Base-by-base conservation (phyloP, 2,329 filamentous ascomycete genomes). In the Nigrospora sphaerica region DNA sequence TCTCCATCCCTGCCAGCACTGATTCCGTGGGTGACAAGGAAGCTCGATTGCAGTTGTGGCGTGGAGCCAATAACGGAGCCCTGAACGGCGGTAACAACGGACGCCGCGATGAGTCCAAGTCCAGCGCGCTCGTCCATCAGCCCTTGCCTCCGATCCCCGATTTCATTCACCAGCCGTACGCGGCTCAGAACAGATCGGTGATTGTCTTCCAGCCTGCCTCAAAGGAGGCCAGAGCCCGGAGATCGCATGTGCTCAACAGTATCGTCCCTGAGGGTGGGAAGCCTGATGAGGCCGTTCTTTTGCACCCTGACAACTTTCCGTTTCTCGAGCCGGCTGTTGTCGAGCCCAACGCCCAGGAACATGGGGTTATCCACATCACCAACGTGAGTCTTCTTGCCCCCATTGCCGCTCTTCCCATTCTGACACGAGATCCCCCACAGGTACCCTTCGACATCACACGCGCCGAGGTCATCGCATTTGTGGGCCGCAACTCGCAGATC, bases 331-430 rank as follows among this genome's bases (percentile, higher is more conserved):
- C 62, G 18, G 45, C 45, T 7, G 63, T 62, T 4, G 56, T 59
- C 7, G 55, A 62, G 39, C 50, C 58, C 1, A 53, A 58, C 10
- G 56, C 61, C 0, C 51, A 56, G 12, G 62, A 61, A 34, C 50
- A 64, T 32, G 75, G 72, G 3, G 73, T 80, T 12, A 41, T 79
- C 17, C 70, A 71, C 49, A 63, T 80, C 32, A 66, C 59, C 44
- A 79, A 79, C 36, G 76, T 77, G 54, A 65, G 75, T 66, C 4
- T 10, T 11, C n/a, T 9, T 33, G 28, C 5, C 34, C 23, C 2
- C 23, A 6, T 10, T 28, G 7, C 23, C 4, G 10, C 7, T 28
- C 23, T 6, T 10, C 23, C 23, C 2, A 10, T 28, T 28, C 23
- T 28, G 4, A 28, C 16, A 10, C 6, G 12, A 11, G 34, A 11